Evolutionary conservation across 305 asterid species (phyloP), one percentile per base, ranked within the genome.

Genomic region (Coffea humblotiana): DNA sequence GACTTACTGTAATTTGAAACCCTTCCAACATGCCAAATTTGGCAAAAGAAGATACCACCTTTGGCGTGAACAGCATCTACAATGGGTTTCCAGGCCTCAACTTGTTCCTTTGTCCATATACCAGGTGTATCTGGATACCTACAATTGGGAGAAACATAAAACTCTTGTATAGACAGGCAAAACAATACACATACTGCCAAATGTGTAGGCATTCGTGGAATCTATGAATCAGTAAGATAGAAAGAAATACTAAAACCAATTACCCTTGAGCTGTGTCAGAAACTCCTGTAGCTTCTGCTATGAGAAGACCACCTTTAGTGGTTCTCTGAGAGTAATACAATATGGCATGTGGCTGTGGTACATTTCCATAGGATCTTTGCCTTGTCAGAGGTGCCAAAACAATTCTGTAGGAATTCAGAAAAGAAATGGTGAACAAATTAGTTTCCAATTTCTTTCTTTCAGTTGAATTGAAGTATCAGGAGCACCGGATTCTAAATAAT

Each of bases 11-110:
- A 27, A 60, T 77, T 73, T 7, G 84, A 80, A 65, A 74, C 80
- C 49, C 86, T 80, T 15, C 86, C 86, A 0, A 15, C 72, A 69
- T 83, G 84, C 84, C 79, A 65, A 43, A 83, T 29, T 72, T 83
- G 86, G 74, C 86, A 83, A 56, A 83, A 80, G 79, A 83, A 83
- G 10, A 80, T 16, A 1, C 82, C 84, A 1, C 84, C 84, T 58
- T 80, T 80, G 49, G 82, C 82, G 60, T 80, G 86, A 27, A 83
- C 84, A 0, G 86, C 82, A 32, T 77, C 72, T n/a, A 83, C 86
- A 60, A 80, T 80, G 29, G 87, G 82, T 73, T 84, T 84, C 87
- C 87, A 80, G 2, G 87, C 87, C 54, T 84, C 82, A 47, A 84
- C 82, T 73, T 80, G 84, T 54, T 84, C 82, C 71, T 63, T 80